A percentile compares a stretch with the other conserved stretches of the same genome.
Conservation (phyloP, 331 rosid species). For the Cucumis variabilis region DNA sequence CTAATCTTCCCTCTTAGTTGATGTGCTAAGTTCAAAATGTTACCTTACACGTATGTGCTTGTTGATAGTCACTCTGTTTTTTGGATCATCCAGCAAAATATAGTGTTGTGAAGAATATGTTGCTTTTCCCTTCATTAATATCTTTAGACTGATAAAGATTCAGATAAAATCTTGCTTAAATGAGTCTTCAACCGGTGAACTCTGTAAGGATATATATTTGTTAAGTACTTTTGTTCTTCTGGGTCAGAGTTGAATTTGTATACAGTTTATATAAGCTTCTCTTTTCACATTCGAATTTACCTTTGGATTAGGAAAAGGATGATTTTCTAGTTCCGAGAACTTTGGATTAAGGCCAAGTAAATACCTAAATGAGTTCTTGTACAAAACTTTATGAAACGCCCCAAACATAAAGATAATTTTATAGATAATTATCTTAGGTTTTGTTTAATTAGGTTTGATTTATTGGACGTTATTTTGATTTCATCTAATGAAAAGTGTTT, state of each 20-base stretch:
- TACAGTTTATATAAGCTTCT: conserved; percentile 22
- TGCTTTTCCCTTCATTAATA: conserved; percentile 27
- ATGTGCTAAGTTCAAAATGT: conserved; percentile 92
- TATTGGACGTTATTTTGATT: too few species aligned
- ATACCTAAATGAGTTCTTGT: conserved; percentile 93
- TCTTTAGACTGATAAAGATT: conserved; percentile 87
- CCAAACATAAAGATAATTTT: too few species aligned
- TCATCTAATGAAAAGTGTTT: too few species aligned
- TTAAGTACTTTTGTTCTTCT: not conserved
- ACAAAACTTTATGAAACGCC: conserved; percentile 96
- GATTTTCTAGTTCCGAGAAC: conserved; percentile 85
- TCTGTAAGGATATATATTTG: conserved; percentile 62
- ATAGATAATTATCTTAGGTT: too few species aligned
- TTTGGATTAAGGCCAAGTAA: conserved; percentile 78
- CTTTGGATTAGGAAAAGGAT: conserved; percentile 72
- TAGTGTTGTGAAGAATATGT: not conserved
- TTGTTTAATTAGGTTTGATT: too few species aligned
- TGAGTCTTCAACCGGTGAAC: conserved; percentile 91
- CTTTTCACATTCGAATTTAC: conserved; percentile 29
- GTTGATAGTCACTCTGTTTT: not conserved
- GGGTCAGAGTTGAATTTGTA: not conserved
- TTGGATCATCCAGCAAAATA: not conserved
- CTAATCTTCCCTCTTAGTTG: conserved; percentile 90
- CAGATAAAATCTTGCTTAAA: conserved; percentile 96
- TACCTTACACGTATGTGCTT: conserved; percentile 76